These are phyloP conservation scores for Favolaschia claudopus DNA, from an alignment of 768 basidiomycete genomes.

Conservation along the genomic window DNA sequence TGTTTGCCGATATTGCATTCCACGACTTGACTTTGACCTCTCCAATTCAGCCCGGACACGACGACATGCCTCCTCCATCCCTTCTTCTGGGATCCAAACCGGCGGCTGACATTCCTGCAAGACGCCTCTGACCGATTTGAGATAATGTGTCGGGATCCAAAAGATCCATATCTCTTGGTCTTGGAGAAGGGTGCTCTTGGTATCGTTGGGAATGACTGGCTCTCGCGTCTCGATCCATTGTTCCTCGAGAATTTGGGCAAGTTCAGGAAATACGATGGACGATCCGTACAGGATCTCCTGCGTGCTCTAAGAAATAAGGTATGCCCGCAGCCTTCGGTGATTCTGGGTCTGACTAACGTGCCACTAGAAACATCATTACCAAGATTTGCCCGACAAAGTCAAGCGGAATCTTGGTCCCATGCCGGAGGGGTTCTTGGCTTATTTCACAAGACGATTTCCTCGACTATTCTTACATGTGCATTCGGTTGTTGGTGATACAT, in stretches of 20 bases:
- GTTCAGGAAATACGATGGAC: constrained; percentile 95
- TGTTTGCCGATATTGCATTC: constrained; percentile 34
- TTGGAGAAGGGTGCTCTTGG: constrained; percentile 74
- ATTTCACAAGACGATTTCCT: constrained; percentile 95
- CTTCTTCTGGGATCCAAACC: constrained; percentile 93
- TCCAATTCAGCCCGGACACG: constrained; percentile 85
- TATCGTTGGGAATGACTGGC: constrained; percentile 94
- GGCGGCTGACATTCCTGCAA: constrained; percentile 91
- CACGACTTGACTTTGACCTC: background rate
- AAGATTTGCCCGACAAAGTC: constrained; percentile 93
- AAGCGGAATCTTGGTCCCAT: constrained; percentile 89
- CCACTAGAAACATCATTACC: constrained; percentile 93
- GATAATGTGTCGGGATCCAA: constrained; percentile 94
- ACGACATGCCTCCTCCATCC: constrained; percentile 89
- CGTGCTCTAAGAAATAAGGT: constrained; percentile 97
- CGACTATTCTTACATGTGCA: constrained; percentile 92
- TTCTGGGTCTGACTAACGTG: background rate
- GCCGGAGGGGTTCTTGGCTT: constrained; percentile 90
- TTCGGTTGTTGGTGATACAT: constrained; percentile 74
- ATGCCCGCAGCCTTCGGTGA: constrained; percentile 32
- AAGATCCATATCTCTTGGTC: constrained; percentile 73
- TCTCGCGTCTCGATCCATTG: constrained; percentile 80
- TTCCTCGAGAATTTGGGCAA: constrained; percentile 97
- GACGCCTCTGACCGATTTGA: constrained; percentile 98
- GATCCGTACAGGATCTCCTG: constrained; percentile 89